Evolutionary conservation across 2,329 filamentous ascomycete genomes (phyloP), one percentile per base, ranked within the genome.

Genomic region (Fusarium drepaniforme): DNA sequence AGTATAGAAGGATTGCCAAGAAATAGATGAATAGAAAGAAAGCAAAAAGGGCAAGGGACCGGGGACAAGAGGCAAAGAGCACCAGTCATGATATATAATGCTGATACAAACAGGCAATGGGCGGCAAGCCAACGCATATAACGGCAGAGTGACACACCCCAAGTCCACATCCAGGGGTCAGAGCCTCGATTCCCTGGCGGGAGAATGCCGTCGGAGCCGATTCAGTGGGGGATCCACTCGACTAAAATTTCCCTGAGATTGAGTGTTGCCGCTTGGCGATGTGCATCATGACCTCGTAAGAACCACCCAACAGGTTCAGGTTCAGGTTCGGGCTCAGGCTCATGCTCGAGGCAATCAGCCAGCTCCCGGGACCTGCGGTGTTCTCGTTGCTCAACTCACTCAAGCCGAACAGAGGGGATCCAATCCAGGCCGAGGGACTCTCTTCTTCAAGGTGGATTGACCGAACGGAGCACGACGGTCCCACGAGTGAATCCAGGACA

Each of bases 201-300:
- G 72, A 70, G 68, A 73, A 73, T 78, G 77, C 76, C 77, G 75
- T 80, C 75, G 75, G 78, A 78, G 72, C 70, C 77, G 77, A 79
- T 79, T 71, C 70, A 77, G 77, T 78, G 70, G 76, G 75, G 68
- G 76, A 71, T 76, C 79, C 79, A 77, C 79, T 77, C 71, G 72
- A 78, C 78, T 79, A 76, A 74, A 78, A 75, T 79, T 80, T 76
- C 75, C 77, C 68, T 76, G 65, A 75, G 76, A 78, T 79, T 78
- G 76, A 78, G 73, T 78, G 70, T 78, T 78, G 79, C 80, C 79
- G 77, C 80, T 81, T 81, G 80, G 80, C 80, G 73, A 81, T 78
- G 68, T 78, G 74, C 75, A 81, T 78, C 70, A 77, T 76, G 73
- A 74, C 73, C 72, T 74, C 63, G 69, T 62, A 70, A 58, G 70